Conservation (phyloP, 2,329 filamentous ascomycete genomes). For the Xylariaceae sp. region DNA sequence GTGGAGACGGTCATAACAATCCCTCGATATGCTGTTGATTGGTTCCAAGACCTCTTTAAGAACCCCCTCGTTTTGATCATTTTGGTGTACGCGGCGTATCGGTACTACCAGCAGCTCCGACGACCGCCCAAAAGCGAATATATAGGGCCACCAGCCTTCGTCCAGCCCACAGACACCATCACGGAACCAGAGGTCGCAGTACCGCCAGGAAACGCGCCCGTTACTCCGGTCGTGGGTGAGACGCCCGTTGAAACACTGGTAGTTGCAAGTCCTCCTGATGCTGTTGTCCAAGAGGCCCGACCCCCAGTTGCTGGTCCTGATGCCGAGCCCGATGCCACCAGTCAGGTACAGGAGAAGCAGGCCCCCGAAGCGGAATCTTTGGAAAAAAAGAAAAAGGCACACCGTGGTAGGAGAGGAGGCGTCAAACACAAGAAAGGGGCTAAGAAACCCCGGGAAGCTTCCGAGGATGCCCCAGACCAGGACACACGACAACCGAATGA, state of each 20-base stretch:
- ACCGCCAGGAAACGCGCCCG: conserved; percentile 1
- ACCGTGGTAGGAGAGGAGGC: conserved; percentile 67
- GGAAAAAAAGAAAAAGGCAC: conserved; percentile 60
- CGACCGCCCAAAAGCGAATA: conserved; percentile 19
- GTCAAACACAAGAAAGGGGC: conserved; percentile 60
- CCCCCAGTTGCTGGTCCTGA: conserved; percentile 18
- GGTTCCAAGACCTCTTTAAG: conserved; percentile 46
- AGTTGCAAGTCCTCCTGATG: conserved; percentile 2
- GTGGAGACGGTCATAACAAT: conserved; percentile 47
- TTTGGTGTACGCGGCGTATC: conserved; percentile 37
- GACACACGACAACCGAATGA: conserved; percentile 29
- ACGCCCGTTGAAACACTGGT: neutral
- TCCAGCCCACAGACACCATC: conserved; percentile 16
- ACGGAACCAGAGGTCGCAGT: conserved; percentile 3
- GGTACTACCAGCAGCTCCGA: conserved; percentile 41
- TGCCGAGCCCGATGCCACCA: conserved; percentile 10
- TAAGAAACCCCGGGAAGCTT: conserved; percentile 47
- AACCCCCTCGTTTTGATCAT: conserved; percentile 26
- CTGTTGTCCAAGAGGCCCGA: conserved; percentile 12
- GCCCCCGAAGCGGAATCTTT: conserved; percentile 27
- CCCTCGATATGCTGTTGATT: conserved; percentile 45
- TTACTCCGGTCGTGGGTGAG: neutral
- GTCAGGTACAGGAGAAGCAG: conserved; percentile 23
- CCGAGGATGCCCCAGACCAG: conserved; percentile 46
- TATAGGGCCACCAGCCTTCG: conserved; percentile 19